phyloP scores from a whole-genome alignment of 305 asterid species.

The Andrographis paniculata region DNA sequence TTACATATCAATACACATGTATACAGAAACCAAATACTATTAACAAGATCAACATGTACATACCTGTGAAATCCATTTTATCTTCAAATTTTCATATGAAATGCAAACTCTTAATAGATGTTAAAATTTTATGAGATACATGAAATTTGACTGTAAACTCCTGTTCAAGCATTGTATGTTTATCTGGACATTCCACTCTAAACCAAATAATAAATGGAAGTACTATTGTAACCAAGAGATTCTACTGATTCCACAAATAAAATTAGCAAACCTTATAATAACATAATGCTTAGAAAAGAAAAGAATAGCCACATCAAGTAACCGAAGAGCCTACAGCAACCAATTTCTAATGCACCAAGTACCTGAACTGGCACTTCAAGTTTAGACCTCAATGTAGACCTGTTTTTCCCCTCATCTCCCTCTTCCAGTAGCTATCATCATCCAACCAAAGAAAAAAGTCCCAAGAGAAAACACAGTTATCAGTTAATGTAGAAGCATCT shows the following conservation, averaged over 20 bases:
- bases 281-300: background rate
- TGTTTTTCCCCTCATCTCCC: constrained; percentile 85
- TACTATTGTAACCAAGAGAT: background rate
- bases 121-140: too few species aligned
- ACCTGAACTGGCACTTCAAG: constrained; percentile 99
- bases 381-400: constrained; percentile 73
- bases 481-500: constrained; percentile 8
- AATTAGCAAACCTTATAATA: constrained; percentile 8
- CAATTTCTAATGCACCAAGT: constrained; percentile 6
- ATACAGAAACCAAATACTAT: too few species aligned
- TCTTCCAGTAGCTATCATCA: constrained; percentile 76
- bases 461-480: constrained; percentile 16
- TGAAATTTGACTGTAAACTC: too few species aligned
- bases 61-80: too few species aligned
- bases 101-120: too few species aligned
- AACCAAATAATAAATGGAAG: background rate
- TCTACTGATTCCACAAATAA: constrained; percentile 5
- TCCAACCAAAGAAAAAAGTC: constrained; percentile 17
- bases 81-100: too few species aligned
- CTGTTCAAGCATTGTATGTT: too few species aligned
- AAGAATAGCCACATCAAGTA: background rate
- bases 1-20: too few species aligned
- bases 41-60: too few species aligned
- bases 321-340: background rate
- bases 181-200: background rate